Evolutionary conservation across 2,329 filamentous ascomycete species (phyloP).

Genomic region (Colletotrichum eleusines): DNA sequence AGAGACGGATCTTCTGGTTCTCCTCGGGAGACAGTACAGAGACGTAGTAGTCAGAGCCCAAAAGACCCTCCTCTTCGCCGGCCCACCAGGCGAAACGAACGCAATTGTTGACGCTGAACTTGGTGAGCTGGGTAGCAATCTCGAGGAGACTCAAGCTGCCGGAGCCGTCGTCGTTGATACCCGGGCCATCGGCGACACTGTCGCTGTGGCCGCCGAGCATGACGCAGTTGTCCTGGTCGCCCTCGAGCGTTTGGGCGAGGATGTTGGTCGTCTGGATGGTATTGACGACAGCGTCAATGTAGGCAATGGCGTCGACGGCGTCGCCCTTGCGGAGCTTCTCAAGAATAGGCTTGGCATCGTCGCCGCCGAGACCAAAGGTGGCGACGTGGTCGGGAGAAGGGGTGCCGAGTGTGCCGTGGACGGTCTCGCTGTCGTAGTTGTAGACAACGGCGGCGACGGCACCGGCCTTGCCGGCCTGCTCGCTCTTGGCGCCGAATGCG

Average conservation of each 20-base stretch:
- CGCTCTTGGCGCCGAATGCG: constrained; percentile 78
- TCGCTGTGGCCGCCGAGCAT: constrained; percentile 76
- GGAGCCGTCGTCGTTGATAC: constrained; percentile 84
- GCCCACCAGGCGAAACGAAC: constrained; percentile 78
- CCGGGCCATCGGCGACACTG: constrained; percentile 72
- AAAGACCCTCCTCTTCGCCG: constrained; percentile 74
- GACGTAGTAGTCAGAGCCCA: constrained; percentile 74
- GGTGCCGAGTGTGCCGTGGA: constrained; percentile 77
- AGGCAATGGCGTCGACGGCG: constrained; percentile 66
- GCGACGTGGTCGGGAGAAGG: constrained; percentile 72
- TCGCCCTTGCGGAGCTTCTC: constrained; percentile 65
- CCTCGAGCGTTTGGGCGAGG: constrained; percentile 70
- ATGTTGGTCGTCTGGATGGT: constrained; percentile 69
- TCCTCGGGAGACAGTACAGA: constrained; percentile 66
- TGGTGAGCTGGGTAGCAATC: constrained; percentile 69
- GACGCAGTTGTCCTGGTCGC: constrained; percentile 73
- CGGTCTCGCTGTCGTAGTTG: constrained; percentile 73
- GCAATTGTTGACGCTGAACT: constrained; percentile 72
- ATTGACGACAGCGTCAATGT: constrained; percentile 69
- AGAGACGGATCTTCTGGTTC: constrained; percentile 72
- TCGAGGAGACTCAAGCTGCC: constrained; percentile 73
- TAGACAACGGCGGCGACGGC: constrained; percentile 80
- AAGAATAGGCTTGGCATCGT: constrained; percentile 69
- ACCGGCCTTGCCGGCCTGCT: constrained; percentile 74
- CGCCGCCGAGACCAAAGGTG: constrained; percentile 74